Evolutionary conservation across 2,329 filamentous ascomycete genomes (phyloP).

Genomic region (Pseudogymnoascus sp.): DNA sequence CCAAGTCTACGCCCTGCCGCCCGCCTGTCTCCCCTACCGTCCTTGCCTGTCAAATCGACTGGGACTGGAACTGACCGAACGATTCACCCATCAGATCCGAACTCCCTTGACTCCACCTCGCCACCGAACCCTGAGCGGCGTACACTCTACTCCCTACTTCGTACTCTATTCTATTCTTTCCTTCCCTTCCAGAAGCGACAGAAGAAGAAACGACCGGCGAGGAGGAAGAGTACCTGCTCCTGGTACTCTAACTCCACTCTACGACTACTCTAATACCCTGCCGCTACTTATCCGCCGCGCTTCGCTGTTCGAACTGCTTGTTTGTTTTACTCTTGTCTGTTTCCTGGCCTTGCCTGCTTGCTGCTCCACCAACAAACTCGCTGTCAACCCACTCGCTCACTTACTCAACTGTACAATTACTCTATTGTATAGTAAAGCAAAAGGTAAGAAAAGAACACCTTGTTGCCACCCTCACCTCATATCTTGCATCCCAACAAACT

Average conservation of each 20-base stretch:
- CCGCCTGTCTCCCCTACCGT: background rate
- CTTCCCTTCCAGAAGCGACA: background rate
- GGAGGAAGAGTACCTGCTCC: background rate
- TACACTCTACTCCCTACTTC: background rate
- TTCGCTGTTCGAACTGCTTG: background rate
- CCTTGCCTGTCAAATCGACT: background rate
- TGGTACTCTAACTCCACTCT: background rate
- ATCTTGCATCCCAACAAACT: background rate
- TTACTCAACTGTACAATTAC: background rate
- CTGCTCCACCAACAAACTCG: background rate
- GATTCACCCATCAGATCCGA: background rate
- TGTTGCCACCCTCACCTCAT: background rate
- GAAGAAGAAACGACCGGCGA: background rate
- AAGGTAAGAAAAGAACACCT: background rate
- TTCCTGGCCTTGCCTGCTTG: background rate
- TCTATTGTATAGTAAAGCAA: background rate
- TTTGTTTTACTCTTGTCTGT: background rate
- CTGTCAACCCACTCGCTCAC: background rate
- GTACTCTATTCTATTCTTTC: background rate
- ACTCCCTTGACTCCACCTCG: background rate
- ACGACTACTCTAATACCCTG: background rate
- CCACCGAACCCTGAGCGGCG: background rate
- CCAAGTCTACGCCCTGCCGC: background rate
- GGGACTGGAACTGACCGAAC: background rate
- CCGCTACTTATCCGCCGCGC: background rate